These are phyloP conservation scores for Centella asiatica DNA, from an alignment of 129 eudicot species.

Conservation along the genomic window DNA sequence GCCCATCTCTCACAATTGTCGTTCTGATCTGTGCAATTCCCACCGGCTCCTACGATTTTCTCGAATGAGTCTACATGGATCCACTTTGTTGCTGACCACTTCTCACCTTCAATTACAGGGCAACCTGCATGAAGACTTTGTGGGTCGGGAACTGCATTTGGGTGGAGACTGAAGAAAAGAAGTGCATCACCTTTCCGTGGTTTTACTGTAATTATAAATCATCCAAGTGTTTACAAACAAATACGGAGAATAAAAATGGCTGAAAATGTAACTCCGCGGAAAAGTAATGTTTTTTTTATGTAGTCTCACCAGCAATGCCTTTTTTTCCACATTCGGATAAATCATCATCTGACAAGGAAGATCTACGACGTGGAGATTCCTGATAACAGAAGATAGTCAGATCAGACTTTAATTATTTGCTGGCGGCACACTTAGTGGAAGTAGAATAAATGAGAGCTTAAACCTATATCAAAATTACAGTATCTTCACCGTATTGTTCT, in stretches of 20 bases:
- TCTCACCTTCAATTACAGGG: slow-evolving; percentile 63
- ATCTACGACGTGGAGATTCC: slow-evolving; percentile 47
- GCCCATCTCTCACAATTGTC: slow-evolving; percentile 60
- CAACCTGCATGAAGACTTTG: slow-evolving; percentile 63
- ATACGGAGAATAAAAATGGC: not conserved
- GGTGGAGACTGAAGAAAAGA: slow-evolving; percentile 80
- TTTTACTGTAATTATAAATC: slow-evolving; percentile 43
- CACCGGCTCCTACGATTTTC: slow-evolving; percentile 35
- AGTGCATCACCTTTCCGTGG: slow-evolving; percentile 95
- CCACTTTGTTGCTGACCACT: slow-evolving; percentile 75
- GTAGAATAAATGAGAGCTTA: not conserved
- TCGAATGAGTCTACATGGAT: slow-evolving; percentile 56
- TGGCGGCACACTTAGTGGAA: not conserved
- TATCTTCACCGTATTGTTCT: too few relatives aligned
- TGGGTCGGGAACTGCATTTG: slow-evolving; percentile 66
- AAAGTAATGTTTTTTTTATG: not conserved
- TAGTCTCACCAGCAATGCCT: slow-evolving; percentile 82
- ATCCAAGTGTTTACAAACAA: not conserved
- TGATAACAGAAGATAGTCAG: not conserved
- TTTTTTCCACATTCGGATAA: slow-evolving; percentile 85
- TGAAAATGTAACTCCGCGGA: not conserved
- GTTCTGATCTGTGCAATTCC: slow-evolving; percentile 35
- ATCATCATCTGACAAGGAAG: slow-evolving; percentile 41
- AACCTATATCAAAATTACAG: too few relatives aligned
- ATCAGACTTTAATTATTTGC: not conserved